These are phyloP conservation scores for rapeseed (Brassica napus) DNA, from an alignment of 345 rosid genomes.

Conservation along the genomic window DNA sequence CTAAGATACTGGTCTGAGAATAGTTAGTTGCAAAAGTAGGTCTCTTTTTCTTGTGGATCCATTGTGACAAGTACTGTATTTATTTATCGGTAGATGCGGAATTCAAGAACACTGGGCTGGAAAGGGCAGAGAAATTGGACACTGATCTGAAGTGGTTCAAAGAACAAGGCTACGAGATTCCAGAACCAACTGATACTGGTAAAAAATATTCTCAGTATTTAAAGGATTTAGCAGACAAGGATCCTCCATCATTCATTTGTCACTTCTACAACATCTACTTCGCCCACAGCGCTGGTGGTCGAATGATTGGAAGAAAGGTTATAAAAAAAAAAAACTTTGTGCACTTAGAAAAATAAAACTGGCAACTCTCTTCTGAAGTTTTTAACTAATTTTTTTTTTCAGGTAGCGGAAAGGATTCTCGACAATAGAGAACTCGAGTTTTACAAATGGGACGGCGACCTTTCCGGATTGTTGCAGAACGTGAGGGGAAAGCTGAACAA, in stretches of 20 bases:
- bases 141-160: constrained; percentile 84
- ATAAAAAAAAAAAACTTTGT: constrained; percentile 31
- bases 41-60: background rate
- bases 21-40: background rate
- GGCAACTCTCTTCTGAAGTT: constrained; percentile 5
- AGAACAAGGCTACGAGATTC: constrained; percentile 80
- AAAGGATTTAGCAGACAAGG: constrained; percentile 69
- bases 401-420: constrained; percentile 78
- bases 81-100: constrained; percentile 56
- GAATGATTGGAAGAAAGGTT: constrained; percentile 95
- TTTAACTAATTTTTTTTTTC: constrained; percentile 1
- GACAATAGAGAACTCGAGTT: constrained; percentile 67
- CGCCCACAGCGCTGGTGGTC: constrained; percentile 95
- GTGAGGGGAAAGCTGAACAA: constrained; percentile 75
- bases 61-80: background rate
- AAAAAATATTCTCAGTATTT: constrained; percentile 56
- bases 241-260: constrained; percentile 93
- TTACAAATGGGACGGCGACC: constrained; percentile 93
- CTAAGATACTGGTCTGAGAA: background rate
- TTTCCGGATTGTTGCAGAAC: constrained; percentile 65
- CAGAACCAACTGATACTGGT: constrained; percentile 86
- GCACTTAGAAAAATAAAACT: background rate
- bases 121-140: constrained; percentile 67
- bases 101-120: constrained; percentile 81
- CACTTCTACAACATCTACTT: constrained; percentile 94